Evolutionary conservation across 1,139 yeast genomes (phyloP).

Genomic region (Saccharomyces hybrid): DNA sequence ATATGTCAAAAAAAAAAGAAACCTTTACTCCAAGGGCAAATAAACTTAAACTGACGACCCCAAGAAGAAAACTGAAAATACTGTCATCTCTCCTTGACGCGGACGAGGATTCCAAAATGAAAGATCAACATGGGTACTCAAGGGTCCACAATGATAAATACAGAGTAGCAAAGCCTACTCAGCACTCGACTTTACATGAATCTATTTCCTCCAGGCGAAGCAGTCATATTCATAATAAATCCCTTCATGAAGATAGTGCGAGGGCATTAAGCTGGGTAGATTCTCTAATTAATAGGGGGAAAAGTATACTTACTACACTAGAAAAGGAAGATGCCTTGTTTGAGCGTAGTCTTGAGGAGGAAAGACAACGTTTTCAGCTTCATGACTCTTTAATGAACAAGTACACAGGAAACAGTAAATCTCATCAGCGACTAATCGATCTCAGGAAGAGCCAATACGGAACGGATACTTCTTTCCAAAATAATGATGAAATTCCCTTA

Average conservation of each 20-base stretch:
- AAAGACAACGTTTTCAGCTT: background rate
- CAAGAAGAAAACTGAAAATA: background rate
- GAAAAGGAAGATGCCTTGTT: constrained; percentile 21
- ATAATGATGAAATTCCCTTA: constrained; percentile 12
- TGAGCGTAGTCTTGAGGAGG: constrained; percentile 1
- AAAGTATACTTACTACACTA: constrained; percentile 34
- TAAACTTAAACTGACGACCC: background rate
- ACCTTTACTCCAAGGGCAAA: constrained; percentile 2
- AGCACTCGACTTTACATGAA: background rate
- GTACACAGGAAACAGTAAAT: background rate
- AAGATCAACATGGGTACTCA: background rate
- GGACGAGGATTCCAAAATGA: background rate
- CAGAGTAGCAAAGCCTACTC: background rate
- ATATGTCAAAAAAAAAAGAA: constrained; percentile 31
- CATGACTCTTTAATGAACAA: background rate
- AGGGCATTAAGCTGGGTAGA: constrained; percentile 43
- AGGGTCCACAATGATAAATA: background rate
- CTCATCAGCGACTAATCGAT: background rate
- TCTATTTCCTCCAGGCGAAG: background rate
- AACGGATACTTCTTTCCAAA: constrained; percentile 16
- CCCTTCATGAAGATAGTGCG: background rate
- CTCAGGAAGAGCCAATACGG: constrained; percentile 3
- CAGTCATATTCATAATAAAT: background rate
- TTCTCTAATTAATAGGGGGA: constrained; percentile 36
- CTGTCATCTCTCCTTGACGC: background rate